These are phyloP conservation scores for Coleophoma crateriformis DNA, from an alignment of 2,329 filamentous ascomycete genomes.

Conservation along the genomic window DNA sequence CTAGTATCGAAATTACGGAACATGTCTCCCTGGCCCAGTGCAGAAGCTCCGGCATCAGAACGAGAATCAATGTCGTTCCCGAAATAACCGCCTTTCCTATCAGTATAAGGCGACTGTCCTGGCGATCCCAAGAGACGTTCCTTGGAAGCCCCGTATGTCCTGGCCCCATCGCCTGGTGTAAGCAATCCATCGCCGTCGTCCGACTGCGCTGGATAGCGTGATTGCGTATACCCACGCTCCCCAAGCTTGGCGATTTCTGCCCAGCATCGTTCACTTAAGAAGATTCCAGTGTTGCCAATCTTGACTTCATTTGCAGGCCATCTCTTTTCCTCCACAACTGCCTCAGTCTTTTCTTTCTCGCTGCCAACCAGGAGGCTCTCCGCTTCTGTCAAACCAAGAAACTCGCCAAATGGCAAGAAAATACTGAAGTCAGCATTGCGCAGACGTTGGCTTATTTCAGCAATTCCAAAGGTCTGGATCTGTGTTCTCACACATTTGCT, in stretches of 20 bases:
- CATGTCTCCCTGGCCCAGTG: constrained; percentile 90
- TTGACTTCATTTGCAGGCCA: constrained; percentile 92
- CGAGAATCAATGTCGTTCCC: constrained; percentile 70
- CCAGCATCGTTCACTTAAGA: constrained; percentile 95
- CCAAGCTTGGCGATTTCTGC: constrained; percentile 76
- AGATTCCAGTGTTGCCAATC: constrained; percentile 87
- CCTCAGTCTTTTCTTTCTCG: constrained; percentile 85
- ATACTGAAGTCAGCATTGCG: constrained; percentile 92
- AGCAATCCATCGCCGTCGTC: constrained; percentile 58
- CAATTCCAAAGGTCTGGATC: constrained; percentile 91
- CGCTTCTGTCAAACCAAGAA: constrained; percentile 79
- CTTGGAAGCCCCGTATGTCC: constrained; percentile 54
- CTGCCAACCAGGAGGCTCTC: constrained; percentile 85
- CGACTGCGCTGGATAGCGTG: constrained; percentile 47
- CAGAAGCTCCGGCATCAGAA: constrained; percentile 89
- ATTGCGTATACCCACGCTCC: constrained; percentile 51
- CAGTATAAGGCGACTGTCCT: constrained; percentile 50
- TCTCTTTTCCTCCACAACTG: constrained; percentile 83
- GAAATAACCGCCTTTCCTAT: constrained; percentile 79
- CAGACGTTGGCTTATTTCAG: constrained; percentile 90
- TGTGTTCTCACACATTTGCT: constrained; percentile 96
- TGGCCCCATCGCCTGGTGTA: constrained; percentile 44
- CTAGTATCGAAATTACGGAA: constrained; percentile 94
- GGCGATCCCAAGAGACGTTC: constrained; percentile 47
- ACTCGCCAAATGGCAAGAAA: constrained; percentile 93